These are phyloP conservation scores for Wallacemonas rigidus DNA, from an alignment of 208 protist species.

Conservation along the genomic window DNA sequence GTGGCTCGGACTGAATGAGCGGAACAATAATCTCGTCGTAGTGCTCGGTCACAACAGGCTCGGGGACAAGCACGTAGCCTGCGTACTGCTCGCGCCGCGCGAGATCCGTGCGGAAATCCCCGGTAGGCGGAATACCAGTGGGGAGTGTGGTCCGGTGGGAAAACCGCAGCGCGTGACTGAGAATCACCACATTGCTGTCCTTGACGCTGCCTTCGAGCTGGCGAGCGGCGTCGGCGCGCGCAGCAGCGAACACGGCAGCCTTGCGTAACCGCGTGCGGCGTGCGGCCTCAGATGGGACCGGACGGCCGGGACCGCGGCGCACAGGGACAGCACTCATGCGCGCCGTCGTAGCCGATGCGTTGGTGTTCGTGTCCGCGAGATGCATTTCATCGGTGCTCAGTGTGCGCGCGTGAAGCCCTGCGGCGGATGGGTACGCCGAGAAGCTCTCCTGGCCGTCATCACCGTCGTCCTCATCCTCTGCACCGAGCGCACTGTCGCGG, in stretches of 20 bases:
- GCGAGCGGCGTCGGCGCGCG: conserved; percentile 15
- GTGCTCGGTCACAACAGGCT: conserved; percentile 79
- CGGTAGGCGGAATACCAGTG: conserved; percentile 56
- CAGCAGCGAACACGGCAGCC: background rate
- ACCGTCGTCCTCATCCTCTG: background rate
- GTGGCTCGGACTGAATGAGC: conserved; percentile 14
- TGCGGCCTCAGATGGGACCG: conserved; percentile 7
- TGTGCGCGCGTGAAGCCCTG: background rate
- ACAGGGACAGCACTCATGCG: background rate
- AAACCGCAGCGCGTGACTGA: conserved; percentile 82
- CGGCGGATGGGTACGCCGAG: background rate
- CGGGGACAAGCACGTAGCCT: conserved; percentile 72
- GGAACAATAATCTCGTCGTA: conserved; percentile 87
- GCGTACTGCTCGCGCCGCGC: conserved; percentile 47
- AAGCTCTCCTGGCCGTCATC: conserved; percentile 12
- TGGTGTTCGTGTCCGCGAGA: too few species aligned
- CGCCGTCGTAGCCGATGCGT: background rate
- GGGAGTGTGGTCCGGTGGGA: conserved; percentile 56
- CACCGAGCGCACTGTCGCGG: background rate
- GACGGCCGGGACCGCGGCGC: conserved; percentile 9
- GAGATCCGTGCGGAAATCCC: conserved; percentile 29
- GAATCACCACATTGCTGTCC: conserved; percentile 51
- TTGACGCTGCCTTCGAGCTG: conserved; percentile 25
- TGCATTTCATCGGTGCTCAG: background rate
- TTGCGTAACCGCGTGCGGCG: conserved; percentile 8